Conservation (phyloP, 1,284 basidiomycete species). For the Erythrobasidium hasegawianum region DNA sequence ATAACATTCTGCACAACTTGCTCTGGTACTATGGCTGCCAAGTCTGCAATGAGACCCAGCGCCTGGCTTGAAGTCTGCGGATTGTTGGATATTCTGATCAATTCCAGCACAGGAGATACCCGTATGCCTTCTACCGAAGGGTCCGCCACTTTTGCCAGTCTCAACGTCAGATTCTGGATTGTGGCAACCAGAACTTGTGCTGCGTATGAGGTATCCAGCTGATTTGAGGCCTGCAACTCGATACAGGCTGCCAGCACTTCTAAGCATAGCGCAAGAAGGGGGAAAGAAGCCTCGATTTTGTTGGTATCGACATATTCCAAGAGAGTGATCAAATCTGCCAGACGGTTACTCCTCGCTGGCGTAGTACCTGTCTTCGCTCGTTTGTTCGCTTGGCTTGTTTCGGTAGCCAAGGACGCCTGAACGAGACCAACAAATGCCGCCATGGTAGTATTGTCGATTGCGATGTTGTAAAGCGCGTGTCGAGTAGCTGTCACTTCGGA, state of each 20-base stretch:
- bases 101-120: slow-evolving; percentile 77
- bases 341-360: slow-evolving; percentile 28
- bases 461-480: background rate
- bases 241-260: slow-evolving; percentile 38
- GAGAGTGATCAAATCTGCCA: slow-evolving; percentile 39
- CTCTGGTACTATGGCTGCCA: slow-evolving; percentile 81
- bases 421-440: slow-evolving; percentile 34
- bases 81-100: slow-evolving; percentile 78
- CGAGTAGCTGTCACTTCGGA: background rate
- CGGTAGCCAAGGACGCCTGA: slow-evolving; percentile 28
- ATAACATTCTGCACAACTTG: slow-evolving; percentile 91
- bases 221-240: slow-evolving; percentile 35
- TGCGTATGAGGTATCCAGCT: slow-evolving; percentile 37
- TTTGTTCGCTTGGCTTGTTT: background rate
- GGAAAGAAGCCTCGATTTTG: slow-evolving; percentile 26
- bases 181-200: slow-evolving; percentile 39
- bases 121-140: slow-evolving; percentile 50
- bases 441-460: slow-evolving; percentile 37
- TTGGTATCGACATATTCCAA: slow-evolving; percentile 40
- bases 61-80: slow-evolving; percentile 94
- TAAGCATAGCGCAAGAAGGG: slow-evolving; percentile 37
- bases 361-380: background rate
- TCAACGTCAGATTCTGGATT: slow-evolving; percentile 33
- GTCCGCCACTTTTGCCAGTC: slow-evolving; percentile 43
- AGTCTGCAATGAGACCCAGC: slow-evolving; percentile 76